Conservation (phyloP, 768 basidiomycete genomes). For the Fibroporia radiculosa region DNA sequence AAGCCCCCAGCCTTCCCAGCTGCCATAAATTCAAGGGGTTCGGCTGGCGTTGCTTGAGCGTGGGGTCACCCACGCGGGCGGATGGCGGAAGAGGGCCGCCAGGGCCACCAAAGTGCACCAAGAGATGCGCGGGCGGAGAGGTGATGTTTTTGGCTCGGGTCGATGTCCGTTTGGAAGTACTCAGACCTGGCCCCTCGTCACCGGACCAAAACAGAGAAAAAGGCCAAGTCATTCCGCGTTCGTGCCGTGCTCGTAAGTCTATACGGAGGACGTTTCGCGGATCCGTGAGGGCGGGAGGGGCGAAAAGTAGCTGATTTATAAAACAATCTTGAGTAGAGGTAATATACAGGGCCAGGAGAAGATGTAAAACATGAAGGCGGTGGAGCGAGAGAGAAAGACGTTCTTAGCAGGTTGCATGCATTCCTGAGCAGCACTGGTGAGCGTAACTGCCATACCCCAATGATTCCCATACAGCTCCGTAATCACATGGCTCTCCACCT, state of each 20-base stretch:
- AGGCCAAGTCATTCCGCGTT: conserved; percentile 7
- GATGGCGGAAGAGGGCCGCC: conserved; percentile 64
- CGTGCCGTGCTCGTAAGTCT: too few species aligned
- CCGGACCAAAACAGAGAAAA: conserved; percentile 3
- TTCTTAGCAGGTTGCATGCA: neutral
- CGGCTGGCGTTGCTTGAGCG: conserved; percentile 49
- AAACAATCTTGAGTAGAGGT: neutral
- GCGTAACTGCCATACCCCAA: neutral
- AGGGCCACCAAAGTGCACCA: conserved; percentile 54
- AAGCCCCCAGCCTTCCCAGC: conserved; percentile 50
- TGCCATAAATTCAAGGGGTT: conserved; percentile 58
- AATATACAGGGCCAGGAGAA: neutral
- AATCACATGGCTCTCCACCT: neutral
- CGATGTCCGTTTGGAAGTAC: too few species aligned
- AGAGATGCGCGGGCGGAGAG: conserved; percentile 20
- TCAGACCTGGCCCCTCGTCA: neutral
- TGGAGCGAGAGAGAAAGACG: neutral
- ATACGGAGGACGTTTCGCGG: too few species aligned
- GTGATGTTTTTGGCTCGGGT: neutral
- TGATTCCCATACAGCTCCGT: neutral
- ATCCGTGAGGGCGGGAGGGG: too few species aligned
- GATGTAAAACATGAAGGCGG: neutral
- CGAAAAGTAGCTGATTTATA: neutral
- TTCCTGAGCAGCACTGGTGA: too few species aligned
- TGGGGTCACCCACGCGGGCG: conserved; percentile 56